Percentiles rank a stretch among this genome's conserved stretches.
phyloP scores from a whole-genome alignment of 345 rosid genomes.

The Mercurialis annua region DNA sequence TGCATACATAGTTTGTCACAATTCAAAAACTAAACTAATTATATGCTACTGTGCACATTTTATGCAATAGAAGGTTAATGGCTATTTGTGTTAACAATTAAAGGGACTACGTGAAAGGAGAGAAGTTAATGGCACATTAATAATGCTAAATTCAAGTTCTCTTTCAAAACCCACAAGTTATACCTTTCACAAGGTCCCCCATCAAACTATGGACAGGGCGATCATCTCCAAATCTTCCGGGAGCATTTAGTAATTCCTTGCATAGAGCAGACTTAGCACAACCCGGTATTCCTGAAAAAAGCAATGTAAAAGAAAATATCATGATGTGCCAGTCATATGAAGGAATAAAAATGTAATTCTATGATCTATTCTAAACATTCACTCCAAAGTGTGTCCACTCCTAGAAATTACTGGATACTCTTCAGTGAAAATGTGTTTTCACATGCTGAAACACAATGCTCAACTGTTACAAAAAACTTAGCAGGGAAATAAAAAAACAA shows the following conservation, averaged over 20 bases:
- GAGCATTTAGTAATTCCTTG: constrained; percentile 66
- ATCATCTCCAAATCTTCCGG: constrained; percentile 78
- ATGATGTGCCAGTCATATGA: not conserved
- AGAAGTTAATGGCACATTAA: not conserved
- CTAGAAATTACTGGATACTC: not conserved
- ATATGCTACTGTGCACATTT: not conserved
- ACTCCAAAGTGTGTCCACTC: not conserved
- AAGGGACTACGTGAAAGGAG: constrained; percentile 8
- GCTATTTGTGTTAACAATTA: not conserved
- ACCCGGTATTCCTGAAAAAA: constrained; percentile 83
- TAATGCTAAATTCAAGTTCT: not conserved
- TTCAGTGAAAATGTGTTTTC: not conserved
- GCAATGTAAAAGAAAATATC: constrained; percentile 3
- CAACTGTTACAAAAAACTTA: not conserved
- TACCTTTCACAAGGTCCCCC: constrained; percentile 97
- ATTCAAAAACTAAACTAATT: not conserved
- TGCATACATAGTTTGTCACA: not conserved
- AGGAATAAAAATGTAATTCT: not conserved
- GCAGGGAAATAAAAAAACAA: not conserved
- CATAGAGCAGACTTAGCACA: constrained; percentile 97
- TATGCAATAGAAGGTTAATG: not conserved
- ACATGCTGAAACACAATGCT: constrained; percentile 2
- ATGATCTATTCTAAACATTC: not conserved
- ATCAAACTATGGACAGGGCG: constrained; percentile 78
- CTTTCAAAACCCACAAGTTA: not conserved